These are phyloP conservation scores for Podaxis sp. DNA, from an alignment of 768 basidiomycete genomes.

Conservation along the genomic window DNA sequence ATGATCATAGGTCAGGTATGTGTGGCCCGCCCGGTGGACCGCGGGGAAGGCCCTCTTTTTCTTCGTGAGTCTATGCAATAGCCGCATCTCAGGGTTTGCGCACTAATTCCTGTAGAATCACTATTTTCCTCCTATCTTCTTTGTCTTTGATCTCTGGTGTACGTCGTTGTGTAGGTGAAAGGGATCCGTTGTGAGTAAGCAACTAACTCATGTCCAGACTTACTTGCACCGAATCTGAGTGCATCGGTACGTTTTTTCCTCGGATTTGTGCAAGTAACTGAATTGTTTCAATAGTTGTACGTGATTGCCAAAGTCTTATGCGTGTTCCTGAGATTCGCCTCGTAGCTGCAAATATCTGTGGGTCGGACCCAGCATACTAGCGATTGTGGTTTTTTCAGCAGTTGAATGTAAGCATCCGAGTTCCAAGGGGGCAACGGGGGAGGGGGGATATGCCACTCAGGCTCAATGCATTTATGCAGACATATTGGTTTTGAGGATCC, in stretches of 20 bases:
- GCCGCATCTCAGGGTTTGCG: neutral
- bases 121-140: slow-evolving; percentile 7
- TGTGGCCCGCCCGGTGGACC: slow-evolving; percentile 2
- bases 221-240: neutral
- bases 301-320: neutral
- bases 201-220: neutral
- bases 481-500: slow-evolving; percentile 5
- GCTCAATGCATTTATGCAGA: neutral
- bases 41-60: slow-evolving; percentile 3
- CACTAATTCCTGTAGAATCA: neutral
- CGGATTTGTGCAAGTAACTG: neutral
- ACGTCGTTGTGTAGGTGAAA: neutral
- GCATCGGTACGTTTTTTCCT: neutral
- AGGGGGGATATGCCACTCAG: no score
- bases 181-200: neutral
- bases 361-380: neutral
- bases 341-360: slow-evolving; percentile 6
- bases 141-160: slow-evolving; percentile 9
- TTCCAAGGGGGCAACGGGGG: neutral
- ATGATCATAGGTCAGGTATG: neutral
- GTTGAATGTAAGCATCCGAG: slow-evolving; percentile 7
- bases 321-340: neutral
- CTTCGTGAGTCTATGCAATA: neutral
- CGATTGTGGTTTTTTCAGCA: slow-evolving; percentile 1
- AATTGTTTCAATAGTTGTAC: neutral